These are phyloP conservation scores for Diaporthe eres DNA, from an alignment of 2,329 filamentous ascomycete species.

Conservation along the genomic window DNA sequence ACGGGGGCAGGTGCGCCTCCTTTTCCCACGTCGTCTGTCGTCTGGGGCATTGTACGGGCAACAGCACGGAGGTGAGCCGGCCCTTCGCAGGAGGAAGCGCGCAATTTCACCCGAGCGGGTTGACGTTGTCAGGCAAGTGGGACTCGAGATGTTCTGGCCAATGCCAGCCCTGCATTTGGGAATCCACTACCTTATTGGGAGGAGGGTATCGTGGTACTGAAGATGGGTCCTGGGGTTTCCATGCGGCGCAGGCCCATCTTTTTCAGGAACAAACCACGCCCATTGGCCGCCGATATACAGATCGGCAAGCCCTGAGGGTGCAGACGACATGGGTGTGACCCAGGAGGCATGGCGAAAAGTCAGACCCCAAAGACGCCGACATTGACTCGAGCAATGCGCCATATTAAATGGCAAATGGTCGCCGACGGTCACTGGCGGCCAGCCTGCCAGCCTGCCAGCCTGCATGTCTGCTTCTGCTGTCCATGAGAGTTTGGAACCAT, in stretches of 20 bases:
- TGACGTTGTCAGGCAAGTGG: constrained; percentile 40
- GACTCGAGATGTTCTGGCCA: constrained; percentile 22
- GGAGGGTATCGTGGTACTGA: constrained; percentile 14
- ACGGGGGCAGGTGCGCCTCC: constrained; percentile 27
- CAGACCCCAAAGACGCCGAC: constrained; percentile 26
- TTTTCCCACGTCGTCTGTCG: constrained; percentile 28
- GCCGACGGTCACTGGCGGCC: neutral
- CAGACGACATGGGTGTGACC: constrained; percentile 14
- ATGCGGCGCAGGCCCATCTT: constrained; percentile 6
- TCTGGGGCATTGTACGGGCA: neutral
- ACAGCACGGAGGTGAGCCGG: constrained; percentile 22
- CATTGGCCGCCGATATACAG: constrained; percentile 25
- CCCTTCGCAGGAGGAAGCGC: constrained; percentile 28
- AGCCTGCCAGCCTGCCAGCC: neutral
- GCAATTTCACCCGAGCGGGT: constrained; percentile 39
- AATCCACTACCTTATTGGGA: constrained; percentile 23
- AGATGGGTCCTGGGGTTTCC: constrained; percentile 23
- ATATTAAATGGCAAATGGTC: constrained; percentile 5
- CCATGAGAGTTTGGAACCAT: neutral
- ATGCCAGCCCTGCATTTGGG: constrained; percentile 1
- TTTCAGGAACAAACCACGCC: constrained; percentile 18
- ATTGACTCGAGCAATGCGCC: constrained; percentile 30
- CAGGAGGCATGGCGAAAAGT: constrained; percentile 24
- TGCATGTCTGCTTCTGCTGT: neutral
- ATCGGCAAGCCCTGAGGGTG: constrained; percentile 26